Evolutionary conservation across 1,139 yeast species (phyloP).

Genomic region (Debaryomyces sp.): DNA sequence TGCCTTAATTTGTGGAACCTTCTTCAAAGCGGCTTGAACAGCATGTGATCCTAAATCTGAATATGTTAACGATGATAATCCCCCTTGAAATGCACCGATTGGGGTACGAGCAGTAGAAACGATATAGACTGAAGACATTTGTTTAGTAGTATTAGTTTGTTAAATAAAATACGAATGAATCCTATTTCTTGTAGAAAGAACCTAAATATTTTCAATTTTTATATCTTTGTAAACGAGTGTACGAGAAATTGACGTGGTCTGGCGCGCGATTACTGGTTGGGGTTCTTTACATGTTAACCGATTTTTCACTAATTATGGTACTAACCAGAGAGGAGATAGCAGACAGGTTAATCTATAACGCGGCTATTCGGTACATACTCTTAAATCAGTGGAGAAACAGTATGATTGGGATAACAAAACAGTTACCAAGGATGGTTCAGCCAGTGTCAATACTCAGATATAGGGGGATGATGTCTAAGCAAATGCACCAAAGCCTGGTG

Average conservation of each 20-base stretch:
- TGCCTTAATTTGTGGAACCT: conserved; percentile 76
- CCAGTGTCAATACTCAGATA: not conserved
- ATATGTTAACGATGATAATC: conserved; percentile 66
- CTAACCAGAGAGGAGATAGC: not conserved
- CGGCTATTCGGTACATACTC: not conserved
- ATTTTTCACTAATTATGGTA: not conserved
- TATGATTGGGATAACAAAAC: not conserved
- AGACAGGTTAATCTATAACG: not conserved
- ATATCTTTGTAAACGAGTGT: conserved; percentile 4
- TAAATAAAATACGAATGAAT: not conserved
- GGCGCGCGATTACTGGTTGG: not conserved
- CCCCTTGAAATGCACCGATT: conserved; percentile 84
- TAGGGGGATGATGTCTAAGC: not conserved
- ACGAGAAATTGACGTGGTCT: conserved; percentile 1
- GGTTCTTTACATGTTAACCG: not conserved
- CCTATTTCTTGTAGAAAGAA: not conserved
- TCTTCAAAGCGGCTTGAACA: conserved; percentile 77
- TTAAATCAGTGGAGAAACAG: not conserved
- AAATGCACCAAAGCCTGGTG: not conserved
- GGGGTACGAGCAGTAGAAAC: conserved; percentile 91
- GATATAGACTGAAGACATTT: conserved; percentile 58
- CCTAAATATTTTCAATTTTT: not conserved
- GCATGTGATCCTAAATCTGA: conserved; percentile 87
- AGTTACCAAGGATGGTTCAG: not conserved
- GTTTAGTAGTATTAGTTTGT: not conserved